These are phyloP conservation scores for Tolypocladium nubicola DNA, from an alignment of 2,329 filamentous ascomycete genomes.

Conservation along the genomic window DNA sequence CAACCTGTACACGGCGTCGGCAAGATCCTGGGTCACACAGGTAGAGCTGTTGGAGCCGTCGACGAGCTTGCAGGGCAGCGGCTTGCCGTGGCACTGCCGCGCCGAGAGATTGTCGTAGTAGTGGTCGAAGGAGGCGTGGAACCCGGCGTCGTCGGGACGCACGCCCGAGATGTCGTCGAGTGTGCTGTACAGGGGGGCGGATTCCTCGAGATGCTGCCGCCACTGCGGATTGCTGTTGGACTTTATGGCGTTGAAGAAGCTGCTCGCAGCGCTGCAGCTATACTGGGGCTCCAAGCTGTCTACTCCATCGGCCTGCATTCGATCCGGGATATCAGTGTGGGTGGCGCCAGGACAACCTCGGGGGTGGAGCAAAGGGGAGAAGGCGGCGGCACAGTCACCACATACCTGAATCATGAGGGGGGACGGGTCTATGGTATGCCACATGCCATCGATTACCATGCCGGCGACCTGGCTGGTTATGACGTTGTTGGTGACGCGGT, in stretches of 20 bases:
- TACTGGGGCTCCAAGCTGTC: conserved; percentile 71
- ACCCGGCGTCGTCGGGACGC: conserved; percentile 40
- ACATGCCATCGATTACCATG: conserved; percentile 66
- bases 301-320: conserved; percentile 35
- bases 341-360: not conserved
- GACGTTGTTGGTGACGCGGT: conserved; percentile 69
- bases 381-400: not conserved
- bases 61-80: conserved; percentile 55
- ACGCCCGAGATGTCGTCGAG: conserved; percentile 64
- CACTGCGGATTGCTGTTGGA: conserved; percentile 39
- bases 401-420: conserved; percentile 36
- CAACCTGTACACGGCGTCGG: conserved; percentile 62
- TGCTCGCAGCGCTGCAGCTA: conserved; percentile 42
- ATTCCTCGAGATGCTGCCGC: conserved; percentile 50
- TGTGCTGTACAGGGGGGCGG: conserved; percentile 40
- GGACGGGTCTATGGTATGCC: conserved; percentile 28
- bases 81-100: conserved; percentile 63
- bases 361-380: not conserved
- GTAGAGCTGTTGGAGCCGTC: conserved; percentile 31
- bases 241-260: conserved; percentile 32
- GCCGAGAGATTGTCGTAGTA: conserved; percentile 80
- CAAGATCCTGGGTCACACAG: conserved; percentile 53
- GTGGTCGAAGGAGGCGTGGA: conserved; percentile 66
- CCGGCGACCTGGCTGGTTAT: conserved; percentile 75
- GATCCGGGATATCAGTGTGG: not conserved